These are phyloP conservation scores for Tetrapisispora fleetii DNA, from an alignment of 805 yeast genomes.

Conservation along the genomic window DNA sequence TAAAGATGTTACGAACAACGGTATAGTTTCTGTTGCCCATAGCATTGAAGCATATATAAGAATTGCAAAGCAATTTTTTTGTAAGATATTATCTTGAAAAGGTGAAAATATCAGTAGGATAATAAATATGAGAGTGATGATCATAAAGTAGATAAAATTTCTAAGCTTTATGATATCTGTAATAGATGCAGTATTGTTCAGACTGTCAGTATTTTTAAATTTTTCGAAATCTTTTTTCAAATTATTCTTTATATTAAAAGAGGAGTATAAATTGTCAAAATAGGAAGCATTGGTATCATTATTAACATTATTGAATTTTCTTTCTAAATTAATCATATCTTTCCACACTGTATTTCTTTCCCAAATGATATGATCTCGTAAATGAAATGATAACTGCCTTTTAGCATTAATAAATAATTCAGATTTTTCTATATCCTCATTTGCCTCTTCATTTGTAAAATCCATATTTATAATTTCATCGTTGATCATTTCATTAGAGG, in stretches of 20 bases:
- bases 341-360: constrained; percentile 97
- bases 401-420: constrained; percentile 30
- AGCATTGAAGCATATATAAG: constrained; percentile 70
- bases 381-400: constrained; percentile 40
- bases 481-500: neutral
- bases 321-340: constrained; percentile 84
- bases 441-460: neutral
- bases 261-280: constrained; percentile 1
- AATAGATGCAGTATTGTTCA: neutral
- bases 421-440: constrained; percentile 1
- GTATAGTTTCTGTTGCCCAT: constrained; percentile 76
- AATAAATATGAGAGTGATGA: constrained; percentile 42
- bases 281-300: constrained; percentile 20
- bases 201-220: neutral
- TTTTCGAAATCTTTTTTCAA: constrained; percentile 1
- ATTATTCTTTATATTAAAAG: constrained; percentile 1
- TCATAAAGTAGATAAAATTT: constrained; percentile 32
- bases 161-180: neutral
- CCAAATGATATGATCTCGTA: constrained; percentile 93
- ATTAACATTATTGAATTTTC: constrained; percentile 71
- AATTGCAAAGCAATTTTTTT: constrained; percentile 73
- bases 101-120: constrained; percentile 41
- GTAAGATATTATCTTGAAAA: constrained; percentile 47
- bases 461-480: neutral
- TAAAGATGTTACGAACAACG: constrained; percentile 67